Evolutionary conservation across 148 eudicot genomes (phyloP), one percentile per base, ranked within the genome.

Genomic region (Cornus kousa): DNA sequence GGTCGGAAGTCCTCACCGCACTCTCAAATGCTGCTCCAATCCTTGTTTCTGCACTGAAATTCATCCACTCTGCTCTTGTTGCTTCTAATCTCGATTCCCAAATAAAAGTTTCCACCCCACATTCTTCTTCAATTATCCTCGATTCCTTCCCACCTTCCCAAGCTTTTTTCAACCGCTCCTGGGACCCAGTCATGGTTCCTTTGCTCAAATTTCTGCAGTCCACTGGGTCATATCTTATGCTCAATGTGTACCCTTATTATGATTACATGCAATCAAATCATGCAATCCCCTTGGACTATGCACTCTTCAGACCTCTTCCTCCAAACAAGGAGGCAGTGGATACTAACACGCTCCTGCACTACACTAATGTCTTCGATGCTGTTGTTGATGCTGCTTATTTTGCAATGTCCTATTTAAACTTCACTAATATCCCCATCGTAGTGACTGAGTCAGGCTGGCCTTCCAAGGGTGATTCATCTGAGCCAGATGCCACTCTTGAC

Each of bases 381-480:
- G 75, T 93, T 40, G 85, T 95, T 79, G 98, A 95, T 65, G 98
- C 98, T 1, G 87, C 97, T 53, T 93, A 95, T 84, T 95, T 93
- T 78, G 87, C 98, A 46, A 91, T 93, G 94, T 87, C 93, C 28
- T 82, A 87, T 82, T 77, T 95, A 19, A 95, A 93, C 86, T 86
- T 95, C 88, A 90, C 97, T 28, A 93, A 93, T 82, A 80, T 95
- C 33, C 97, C 98, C 31, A 81, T 95, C 46, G 67, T 88, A 0
- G 98, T 95, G 23, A 93, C 97, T 0, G 98, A 95, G 84, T 88
- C 98, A 22, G 98, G 98, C 12, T 95, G 98, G 98, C 98, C 98
- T 80, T 93, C 97, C 8, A 93, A 90, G 80, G 98, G 98, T 19
- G 96, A 88, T 72, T 73, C 96, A 0, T 73, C 86, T 0, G 98